Percentiles rank a stretch among this genome's conserved stretches.
Conservation (phyloP, 148 eudicot species). For the Polygonum maritimum region DNA sequence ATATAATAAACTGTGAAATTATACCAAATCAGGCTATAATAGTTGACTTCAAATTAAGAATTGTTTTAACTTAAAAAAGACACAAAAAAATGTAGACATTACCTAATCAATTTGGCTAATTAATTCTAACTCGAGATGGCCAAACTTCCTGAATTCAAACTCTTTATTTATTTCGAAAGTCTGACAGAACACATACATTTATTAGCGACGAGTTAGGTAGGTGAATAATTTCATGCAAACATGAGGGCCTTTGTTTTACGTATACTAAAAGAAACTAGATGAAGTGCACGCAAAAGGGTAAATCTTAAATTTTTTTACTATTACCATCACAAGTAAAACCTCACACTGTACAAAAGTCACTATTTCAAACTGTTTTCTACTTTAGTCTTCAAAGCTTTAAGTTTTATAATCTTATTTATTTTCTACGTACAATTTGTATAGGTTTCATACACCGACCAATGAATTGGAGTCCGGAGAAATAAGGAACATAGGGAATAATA, state of each 20-base stretch:
- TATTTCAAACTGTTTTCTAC: not conserved
- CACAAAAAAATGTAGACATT: not conserved
- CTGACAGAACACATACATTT: not conserved
- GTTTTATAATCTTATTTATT: not conserved
- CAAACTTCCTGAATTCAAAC: not conserved
- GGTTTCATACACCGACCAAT: not conserved
- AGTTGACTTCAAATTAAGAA: not conserved
- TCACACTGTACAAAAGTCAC: conserved; percentile 4
- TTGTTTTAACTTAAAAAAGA: not conserved
- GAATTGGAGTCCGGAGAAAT: not conserved
- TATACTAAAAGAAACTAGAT: not conserved
- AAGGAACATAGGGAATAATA: not conserved
- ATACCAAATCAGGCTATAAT: not conserved
- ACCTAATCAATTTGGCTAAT: not conserved
- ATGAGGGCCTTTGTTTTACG: not conserved
- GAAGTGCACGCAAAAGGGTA: conserved; percentile 9
- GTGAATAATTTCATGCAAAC: not conserved
- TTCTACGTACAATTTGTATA: not conserved
- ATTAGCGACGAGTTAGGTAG: not conserved
- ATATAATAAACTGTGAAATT: not conserved
- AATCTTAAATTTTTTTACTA: not conserved
- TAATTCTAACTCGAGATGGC: not conserved
- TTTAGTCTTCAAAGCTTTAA: not conserved
- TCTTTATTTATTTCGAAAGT: not conserved
- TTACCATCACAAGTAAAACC: not conserved